A percentile compares a stretch with the other conserved stretches of the same genome.
Conservation (phyloP, 169 alveolate species). For the Cyclospora cayetanensis region DNA sequence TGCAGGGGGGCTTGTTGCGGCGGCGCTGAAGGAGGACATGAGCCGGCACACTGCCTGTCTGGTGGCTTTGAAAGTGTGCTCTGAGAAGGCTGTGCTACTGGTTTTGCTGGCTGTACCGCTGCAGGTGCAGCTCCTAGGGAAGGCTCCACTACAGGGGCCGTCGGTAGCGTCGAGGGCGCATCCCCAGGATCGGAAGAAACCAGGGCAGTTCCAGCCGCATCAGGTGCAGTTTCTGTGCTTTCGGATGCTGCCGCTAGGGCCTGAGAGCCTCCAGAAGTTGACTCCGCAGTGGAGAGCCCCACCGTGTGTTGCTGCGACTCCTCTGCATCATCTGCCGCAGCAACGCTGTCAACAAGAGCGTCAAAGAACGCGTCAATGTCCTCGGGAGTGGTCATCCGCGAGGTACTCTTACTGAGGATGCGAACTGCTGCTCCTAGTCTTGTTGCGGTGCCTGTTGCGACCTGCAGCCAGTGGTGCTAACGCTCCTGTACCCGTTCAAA, state of each 20-base stretch:
- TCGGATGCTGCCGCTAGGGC: not conserved
- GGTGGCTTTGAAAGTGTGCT: not conserved
- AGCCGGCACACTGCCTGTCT: not conserved
- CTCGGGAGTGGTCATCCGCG: constrained; percentile 53
- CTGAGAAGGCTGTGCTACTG: not conserved
- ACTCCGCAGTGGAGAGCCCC: not conserved
- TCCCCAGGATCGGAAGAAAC: not conserved
- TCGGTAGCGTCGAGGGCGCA: not conserved
- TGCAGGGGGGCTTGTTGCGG: not conserved
- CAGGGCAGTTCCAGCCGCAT: not conserved
- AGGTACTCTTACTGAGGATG: not conserved
- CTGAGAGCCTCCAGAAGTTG: not conserved
- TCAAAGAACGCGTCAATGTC: constrained; percentile 67
- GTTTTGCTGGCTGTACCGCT: not conserved
- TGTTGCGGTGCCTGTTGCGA: constrained; percentile 31
- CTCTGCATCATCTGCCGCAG: constrained; percentile 2
- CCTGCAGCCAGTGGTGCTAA: constrained; percentile 4
- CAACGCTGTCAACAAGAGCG: constrained; percentile 57
- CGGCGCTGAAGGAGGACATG: constrained; percentile 1
- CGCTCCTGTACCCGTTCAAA: not conserved
- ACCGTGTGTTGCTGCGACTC: not conserved
- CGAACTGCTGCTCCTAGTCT: not conserved
- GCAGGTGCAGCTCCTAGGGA: constrained; percentile 26
- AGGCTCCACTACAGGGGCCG: not conserved
- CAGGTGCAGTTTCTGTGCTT: not conserved